Percentiles rank a stretch among this genome's conserved stretches.
These are phyloP conservation scores for Coelastrella sp. DNA, from an alignment of 139 green algal species.

Conservation along the genomic window DNA sequence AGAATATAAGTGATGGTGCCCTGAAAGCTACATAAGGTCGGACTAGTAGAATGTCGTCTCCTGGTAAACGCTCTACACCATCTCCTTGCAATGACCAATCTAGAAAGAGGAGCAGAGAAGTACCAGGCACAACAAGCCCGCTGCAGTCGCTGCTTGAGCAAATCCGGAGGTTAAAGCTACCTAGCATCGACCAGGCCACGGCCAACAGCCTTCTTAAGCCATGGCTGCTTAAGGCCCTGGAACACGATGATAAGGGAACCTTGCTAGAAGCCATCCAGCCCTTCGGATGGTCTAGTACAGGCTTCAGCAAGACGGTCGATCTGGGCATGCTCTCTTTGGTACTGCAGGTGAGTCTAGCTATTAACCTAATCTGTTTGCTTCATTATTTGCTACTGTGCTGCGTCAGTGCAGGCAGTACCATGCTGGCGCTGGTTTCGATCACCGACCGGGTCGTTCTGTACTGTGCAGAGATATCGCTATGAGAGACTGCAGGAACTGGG, in stretches of 20 bases:
- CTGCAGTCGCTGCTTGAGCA: slow-evolving; percentile 36
- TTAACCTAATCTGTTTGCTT: neutral
- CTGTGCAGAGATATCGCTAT: slow-evolving; percentile 45
- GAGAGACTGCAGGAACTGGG: slow-evolving; percentile 51
- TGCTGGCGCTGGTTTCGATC: neutral
- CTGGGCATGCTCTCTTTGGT: slow-evolving; percentile 36
- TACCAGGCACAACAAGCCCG: neutral
- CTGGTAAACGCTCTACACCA: neutral
- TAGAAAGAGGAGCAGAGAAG: neutral
- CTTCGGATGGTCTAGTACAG: slow-evolving; percentile 39
- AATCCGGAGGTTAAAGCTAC: slow-evolving; percentile 42
- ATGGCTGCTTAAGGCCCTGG: slow-evolving; percentile 26
- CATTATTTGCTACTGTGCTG: neutral
- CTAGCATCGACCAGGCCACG: slow-evolving; percentile 20
- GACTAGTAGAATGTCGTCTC: neutral
- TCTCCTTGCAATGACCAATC: slow-evolving; percentile 5
- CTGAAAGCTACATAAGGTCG: neutral
- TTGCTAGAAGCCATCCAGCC: slow-evolving; percentile 47
- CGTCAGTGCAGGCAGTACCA: neutral
- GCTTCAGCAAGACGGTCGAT: slow-evolving; percentile 24
- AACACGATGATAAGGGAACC: slow-evolving; percentile 19
- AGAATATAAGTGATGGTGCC: neutral
- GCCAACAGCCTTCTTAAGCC: slow-evolving; percentile 39
- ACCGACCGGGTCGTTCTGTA: neutral
- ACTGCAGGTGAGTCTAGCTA: neutral